Conservation (phyloP, 148 eudicot genomes). For the Rhododendron mucronatum region DNA sequence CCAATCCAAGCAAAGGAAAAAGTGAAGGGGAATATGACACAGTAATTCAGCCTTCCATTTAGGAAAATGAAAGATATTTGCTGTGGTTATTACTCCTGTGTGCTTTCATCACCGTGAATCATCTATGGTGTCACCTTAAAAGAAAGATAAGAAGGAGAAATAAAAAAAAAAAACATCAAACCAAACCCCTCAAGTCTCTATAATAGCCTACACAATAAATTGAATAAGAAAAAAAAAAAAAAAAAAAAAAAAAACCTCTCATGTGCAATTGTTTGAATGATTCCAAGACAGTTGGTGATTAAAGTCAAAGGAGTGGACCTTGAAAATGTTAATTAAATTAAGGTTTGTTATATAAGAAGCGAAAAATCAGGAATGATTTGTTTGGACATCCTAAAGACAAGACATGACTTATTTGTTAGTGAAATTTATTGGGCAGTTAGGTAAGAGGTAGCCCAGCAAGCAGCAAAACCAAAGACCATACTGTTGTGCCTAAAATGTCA, state of each 20-base stretch:
- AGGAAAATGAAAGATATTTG: not conserved
- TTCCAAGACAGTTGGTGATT: not conserved
- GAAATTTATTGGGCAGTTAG: not conserved
- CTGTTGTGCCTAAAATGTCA: conserved; percentile 17
- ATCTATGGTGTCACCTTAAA: not conserved
- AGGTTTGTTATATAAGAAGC: not conserved
- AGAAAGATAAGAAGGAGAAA: not conserved
- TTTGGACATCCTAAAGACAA: conserved; percentile 6
- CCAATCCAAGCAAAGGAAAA: not conserved
- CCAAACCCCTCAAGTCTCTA: conserved; percentile 9
- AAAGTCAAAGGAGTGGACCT: conserved; percentile 18
- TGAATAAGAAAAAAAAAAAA: not conserved
- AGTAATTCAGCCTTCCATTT: not conserved
- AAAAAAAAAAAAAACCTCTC: not conserved
- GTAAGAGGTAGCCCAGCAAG: not conserved
- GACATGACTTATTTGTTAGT: conserved; percentile 6
- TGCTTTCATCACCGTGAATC: not conserved
- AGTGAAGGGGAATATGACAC: not conserved
- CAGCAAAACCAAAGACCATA: conserved; percentile 3
- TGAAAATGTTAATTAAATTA: not conserved
- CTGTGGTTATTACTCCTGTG: not conserved
- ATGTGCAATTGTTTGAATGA: not conserved
- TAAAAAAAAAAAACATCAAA: not conserved
- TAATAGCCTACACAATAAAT: not conserved
- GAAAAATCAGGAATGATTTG: conserved; percentile 16